Evolutionary conservation across 441 rosid genomes (phyloP).

Genomic region (Pelargonium cotyledonis): DNA sequence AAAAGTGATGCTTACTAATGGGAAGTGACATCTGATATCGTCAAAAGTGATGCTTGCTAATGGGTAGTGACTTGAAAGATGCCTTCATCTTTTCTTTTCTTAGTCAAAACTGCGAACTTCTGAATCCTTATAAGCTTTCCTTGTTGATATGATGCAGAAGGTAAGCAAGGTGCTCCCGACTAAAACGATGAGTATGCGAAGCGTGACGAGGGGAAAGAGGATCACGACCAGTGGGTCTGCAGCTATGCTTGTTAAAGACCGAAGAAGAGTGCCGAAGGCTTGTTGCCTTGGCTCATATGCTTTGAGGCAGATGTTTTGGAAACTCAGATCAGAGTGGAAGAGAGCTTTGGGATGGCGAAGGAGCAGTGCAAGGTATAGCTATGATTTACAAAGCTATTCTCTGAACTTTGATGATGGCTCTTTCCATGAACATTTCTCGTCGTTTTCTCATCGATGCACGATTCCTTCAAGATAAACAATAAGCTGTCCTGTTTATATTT

Average conservation of each 20-base stretch:
- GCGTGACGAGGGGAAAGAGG: conserved; percentile 39
- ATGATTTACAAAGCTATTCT: conserved; percentile 54
- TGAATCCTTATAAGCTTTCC: conserved; percentile 12
- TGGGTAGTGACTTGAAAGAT: no score
- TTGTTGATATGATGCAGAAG: conserved; percentile 2
- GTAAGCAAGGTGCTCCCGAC: conserved; percentile 13
- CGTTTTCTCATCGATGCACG: no score
- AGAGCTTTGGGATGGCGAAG: conserved; percentile 27
- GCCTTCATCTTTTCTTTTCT: conserved; percentile 12
- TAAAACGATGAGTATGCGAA: conserved; percentile 24
- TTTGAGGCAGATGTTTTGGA: conserved; percentile 36
- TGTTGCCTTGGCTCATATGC: conserved; percentile 25
- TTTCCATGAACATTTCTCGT: no score
- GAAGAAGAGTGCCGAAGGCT: conserved; percentile 16
- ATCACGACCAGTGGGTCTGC: conserved; percentile 24
- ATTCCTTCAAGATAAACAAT: no score
- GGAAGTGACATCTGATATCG: conserved; percentile 18
- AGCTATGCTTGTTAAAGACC: conserved; percentile 20
- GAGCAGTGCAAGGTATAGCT: conserved; percentile 39
- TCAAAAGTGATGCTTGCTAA: no score
- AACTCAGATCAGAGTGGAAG: conserved; percentile 41
- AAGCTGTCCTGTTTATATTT: no score
- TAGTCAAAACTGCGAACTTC: not conserved
- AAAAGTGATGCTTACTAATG: conserved; percentile 10
- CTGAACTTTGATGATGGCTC: conserved; percentile 55